Percentiles rank a stretch among this genome's conserved stretches.
phyloP scores from a whole-genome alignment of 805 yeast genomes.

The Cyberlindnera suaveolens region DNA sequence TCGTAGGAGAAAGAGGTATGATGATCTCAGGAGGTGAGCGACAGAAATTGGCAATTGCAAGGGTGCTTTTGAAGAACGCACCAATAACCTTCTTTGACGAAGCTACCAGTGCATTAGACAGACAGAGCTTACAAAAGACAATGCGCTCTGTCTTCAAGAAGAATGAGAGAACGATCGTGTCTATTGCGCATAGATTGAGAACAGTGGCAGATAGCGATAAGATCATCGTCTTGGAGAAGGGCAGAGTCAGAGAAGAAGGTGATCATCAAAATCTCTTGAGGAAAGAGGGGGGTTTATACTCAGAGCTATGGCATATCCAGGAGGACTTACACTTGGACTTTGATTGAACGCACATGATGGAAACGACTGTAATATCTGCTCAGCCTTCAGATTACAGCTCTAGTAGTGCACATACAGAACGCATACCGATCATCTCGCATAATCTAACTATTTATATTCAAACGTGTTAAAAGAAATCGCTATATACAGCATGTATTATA shows the following conservation, averaged over 20 bases:
- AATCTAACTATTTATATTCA: too few species aligned
- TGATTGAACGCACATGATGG: too few species aligned
- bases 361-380: too few species aligned
- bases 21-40: slow-evolving; percentile 99
- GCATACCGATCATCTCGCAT: too few species aligned
- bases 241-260: slow-evolving; percentile 84
- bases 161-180: slow-evolving; percentile 63
- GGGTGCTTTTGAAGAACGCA: slow-evolving; percentile 78
- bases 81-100: slow-evolving; percentile 94
- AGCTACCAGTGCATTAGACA: slow-evolving; percentile 94
- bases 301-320: slow-evolving; percentile 86
- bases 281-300: slow-evolving; percentile 56
- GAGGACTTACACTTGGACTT: slow-evolving; percentile 56
- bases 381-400: too few species aligned
- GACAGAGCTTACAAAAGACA: slow-evolving; percentile 73
- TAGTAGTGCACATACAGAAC: too few species aligned
- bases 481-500: too few species aligned
- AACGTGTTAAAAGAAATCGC: too few species aligned
- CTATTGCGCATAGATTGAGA: slow-evolving; percentile 89
- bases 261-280: slow-evolving; percentile 60
- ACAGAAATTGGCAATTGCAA: slow-evolving; percentile 89
- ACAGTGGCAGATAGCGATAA: slow-evolving; percentile 93
- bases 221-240: slow-evolving; percentile 79
- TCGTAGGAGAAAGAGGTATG: slow-evolving; percentile 98
- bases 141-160: slow-evolving; percentile 60